Evolutionary conservation across 306 rosid genomes (phyloP).

Genomic region (Macrotyloma uniflorum): DNA sequence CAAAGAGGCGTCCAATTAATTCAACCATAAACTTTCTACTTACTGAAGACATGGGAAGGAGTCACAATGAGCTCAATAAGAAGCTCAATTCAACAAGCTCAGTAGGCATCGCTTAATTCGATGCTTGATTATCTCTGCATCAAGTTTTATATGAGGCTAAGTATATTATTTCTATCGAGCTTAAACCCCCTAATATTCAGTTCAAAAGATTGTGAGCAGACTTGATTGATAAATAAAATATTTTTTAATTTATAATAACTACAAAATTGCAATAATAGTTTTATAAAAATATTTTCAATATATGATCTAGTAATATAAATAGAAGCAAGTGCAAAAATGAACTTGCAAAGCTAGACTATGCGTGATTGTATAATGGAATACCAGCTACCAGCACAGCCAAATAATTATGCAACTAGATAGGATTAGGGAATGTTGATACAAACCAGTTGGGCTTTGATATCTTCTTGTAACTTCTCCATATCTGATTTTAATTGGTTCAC

Average conservation of each 20-base stretch:
- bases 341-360: slow-evolving; percentile 21
- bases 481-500: slow-evolving; percentile 87
- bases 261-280: neutral
- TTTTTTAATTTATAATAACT: neutral
- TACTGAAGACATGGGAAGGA: neutral
- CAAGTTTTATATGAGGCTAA: slow-evolving; percentile 8
- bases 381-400: neutral
- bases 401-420: slow-evolving; percentile 14
- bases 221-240: slow-evolving; percentile 10
- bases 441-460: slow-evolving; percentile 81
- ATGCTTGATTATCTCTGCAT: neutral
- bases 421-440: slow-evolving; percentile 38
- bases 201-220: slow-evolving; percentile 3
- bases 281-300: neutral
- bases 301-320: slow-evolving; percentile 8
- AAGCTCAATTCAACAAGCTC: neutral
- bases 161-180: neutral
- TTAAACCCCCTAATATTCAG: neutral
- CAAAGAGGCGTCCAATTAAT: neutral
- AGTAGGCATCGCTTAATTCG: neutral
- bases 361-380: slow-evolving; percentile 10
- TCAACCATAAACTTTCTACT: neutral
- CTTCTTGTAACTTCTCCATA: slow-evolving; percentile 77
- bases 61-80: neutral
- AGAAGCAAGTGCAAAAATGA: slow-evolving; percentile 10